Conservation (phyloP, 108 stramenopile genomes). For the Schizochytrium sp. region DNA sequence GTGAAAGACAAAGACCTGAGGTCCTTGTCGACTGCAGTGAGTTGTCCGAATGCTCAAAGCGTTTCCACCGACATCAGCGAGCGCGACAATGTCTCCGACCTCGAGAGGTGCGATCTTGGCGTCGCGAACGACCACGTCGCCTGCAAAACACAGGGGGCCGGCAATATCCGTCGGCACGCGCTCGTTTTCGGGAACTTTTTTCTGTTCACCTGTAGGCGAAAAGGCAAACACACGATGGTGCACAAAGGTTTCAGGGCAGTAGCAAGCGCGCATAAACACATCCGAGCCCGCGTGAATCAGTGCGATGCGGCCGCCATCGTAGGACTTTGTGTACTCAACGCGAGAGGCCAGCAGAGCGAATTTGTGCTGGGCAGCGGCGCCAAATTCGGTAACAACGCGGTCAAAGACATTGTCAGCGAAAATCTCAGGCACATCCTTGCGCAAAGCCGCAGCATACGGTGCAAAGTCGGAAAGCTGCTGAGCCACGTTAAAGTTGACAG, state of each 20-base stretch:
- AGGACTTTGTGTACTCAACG: constrained; percentile 25
- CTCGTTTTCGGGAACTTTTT: neutral
- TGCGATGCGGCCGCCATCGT: constrained; percentile 5
- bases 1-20: neutral
- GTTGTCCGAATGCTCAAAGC: constrained; percentile 14
- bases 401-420: neutral
- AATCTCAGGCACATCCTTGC: constrained; percentile 9
- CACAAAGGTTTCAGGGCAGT: constrained; percentile 13
- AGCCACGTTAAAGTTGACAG: constrained; percentile 21
- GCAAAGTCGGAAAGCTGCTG: constrained; percentile 11
- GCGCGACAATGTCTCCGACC: constrained; percentile 24
- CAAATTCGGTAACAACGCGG: constrained; percentile 32
- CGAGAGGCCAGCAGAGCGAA: neutral
- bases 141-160: constrained; percentile 37
- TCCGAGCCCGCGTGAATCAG: constrained; percentile 32
- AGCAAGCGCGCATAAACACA: constrained; percentile 23
- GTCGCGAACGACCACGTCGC: constrained; percentile 14
- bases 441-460: constrained; percentile 20
- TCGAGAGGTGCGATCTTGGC: neutral
- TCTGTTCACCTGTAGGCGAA: neutral
- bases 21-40: constrained; percentile 25
- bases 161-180: constrained; percentile 23
- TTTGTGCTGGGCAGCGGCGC: neutral
- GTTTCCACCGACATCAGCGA: constrained; percentile 34
- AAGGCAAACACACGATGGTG: constrained; percentile 4